Base-by-base conservation (phyloP, 78 protist species). In the Speleostelium caveatum region DNA sequence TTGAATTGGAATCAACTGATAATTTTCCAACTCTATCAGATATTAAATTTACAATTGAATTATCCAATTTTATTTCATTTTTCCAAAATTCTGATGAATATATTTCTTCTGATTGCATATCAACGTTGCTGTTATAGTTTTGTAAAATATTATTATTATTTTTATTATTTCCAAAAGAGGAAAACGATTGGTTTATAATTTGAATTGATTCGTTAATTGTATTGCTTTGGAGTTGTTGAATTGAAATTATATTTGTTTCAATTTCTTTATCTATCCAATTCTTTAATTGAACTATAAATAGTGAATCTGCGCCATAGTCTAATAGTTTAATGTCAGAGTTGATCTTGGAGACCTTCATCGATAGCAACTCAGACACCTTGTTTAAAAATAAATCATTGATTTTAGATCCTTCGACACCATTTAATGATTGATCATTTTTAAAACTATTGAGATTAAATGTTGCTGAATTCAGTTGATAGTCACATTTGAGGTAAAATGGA, bases 201-300 rank as follows among this genome's bases (percentile, higher is more conserved):
- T 67, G 36, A 38, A 79, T 79, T 16, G 45, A 36, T 39, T 56
- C n/a, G 19, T 59, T 26, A 35, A 79, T 79, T 16, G 88, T 65
- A 51, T 65, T 67, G 49, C 24, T 65, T 30, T 59, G 73, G 6
- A 79, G 21, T 56, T 79, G 88, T 30, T 45, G 76, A 55, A 65
- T 58, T 22, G 88, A 55, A 53, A 79, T 65, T 2, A 79, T 3
- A 28, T 79, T 79, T 53, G 72, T 35, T 0, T 1, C 26, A 67
- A 65, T 67, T 19, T 68, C 73, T 67, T 79, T 71, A 39, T 79
- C 88, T 24, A 79, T 28, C 62, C 66, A 67, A 19, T 79, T 79
- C 69, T 79, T 79, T 35, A 79, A 26, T 67, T 79, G 88, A 36
- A 79, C 76, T 5, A 72, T 67, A 7, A 67, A 21, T 30, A 79